A percentile compares a stretch with the other conserved stretches of the same genome.
These are phyloP conservation scores for Scenedesmus sp. DNA, from an alignment of 163 green algal genomes.

Conservation along the genomic window DNA sequence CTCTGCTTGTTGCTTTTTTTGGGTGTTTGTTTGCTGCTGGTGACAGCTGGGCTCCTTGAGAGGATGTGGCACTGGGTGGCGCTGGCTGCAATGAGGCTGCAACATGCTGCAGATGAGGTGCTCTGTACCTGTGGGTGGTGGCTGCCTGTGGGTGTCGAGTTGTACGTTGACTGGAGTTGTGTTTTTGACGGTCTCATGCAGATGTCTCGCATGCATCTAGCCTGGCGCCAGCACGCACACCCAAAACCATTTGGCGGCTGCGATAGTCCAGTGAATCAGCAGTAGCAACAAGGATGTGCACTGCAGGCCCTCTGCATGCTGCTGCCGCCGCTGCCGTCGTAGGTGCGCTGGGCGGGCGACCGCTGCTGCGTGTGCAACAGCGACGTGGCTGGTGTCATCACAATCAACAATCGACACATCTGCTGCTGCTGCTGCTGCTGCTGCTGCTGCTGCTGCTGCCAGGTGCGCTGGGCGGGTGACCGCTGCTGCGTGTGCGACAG, in stretches of 20 bases:
- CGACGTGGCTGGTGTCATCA: slow-evolving; percentile 85
- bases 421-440: not conserved
- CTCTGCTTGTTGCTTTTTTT: not conserved
- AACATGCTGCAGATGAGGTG: no score
- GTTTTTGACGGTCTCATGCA: no score
- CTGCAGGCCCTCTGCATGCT: not conserved
- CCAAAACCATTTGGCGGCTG: no score
- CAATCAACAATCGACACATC: not conserved
- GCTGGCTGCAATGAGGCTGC: no score
- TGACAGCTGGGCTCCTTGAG: not conserved
- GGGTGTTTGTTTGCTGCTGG: not conserved
- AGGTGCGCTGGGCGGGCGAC: slow-evolving; percentile 88
- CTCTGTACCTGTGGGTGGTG: no score
- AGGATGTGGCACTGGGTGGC: no score
- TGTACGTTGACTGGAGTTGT: no score
- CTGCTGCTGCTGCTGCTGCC: slow-evolving; percentile 9
- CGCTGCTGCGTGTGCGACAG: slow-evolving; percentile 91
- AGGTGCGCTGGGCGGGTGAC: slow-evolving; percentile 88
- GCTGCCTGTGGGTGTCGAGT: no score
- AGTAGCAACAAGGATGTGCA: no score
- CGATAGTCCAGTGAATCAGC: no score
- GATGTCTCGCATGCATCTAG: no score
- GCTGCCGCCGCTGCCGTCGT: not conserved
- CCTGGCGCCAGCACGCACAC: no score
- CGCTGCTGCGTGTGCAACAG: slow-evolving; percentile 91